A percentile compares a stretch with the other conserved stretches of the same genome.
These are phyloP conservation scores for Bruguiera parviflora DNA, from an alignment of 345 rosid species.

Conservation along the genomic window DNA sequence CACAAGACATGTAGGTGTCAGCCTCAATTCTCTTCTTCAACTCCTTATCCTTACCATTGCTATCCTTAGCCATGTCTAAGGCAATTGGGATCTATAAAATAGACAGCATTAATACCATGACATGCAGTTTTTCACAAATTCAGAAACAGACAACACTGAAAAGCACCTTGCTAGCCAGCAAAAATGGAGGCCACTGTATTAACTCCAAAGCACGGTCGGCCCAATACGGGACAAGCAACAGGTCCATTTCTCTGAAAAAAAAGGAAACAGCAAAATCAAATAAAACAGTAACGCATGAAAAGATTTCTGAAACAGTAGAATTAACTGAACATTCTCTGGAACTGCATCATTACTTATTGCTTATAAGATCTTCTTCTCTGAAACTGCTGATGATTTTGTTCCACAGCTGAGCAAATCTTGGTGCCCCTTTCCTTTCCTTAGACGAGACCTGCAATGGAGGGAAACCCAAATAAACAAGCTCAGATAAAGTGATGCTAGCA, in stretches of 20 bases:
- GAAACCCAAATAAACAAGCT: conserved; percentile 10
- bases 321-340: not conserved
- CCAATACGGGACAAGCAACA: conserved; percentile 99
- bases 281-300: not conserved
- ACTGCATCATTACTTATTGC: conserved; percentile 45
- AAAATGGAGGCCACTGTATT: conserved; percentile 97
- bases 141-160: not conserved
- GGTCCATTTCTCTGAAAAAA: conserved; percentile 80
- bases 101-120: conserved; percentile 10
- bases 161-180: conserved; percentile 95
- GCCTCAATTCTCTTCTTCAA: conserved; percentile 72
- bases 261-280: conserved; percentile 20
- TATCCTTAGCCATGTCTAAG: conserved; percentile 98
- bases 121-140: conserved; percentile 7
- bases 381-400: conserved; percentile 92
- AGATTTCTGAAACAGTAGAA: conserved; percentile 1
- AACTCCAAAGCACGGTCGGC: conserved; percentile 88
- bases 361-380: conserved; percentile 95
- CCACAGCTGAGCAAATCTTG: conserved; percentile 98
- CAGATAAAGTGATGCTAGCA: not conserved
- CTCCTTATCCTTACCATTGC: conserved; percentile 87
- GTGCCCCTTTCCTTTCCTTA: conserved; percentile 75
- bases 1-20: conserved; percentile 84
- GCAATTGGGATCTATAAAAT: conserved; percentile 85
- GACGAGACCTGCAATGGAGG: conserved; percentile 41